A percentile compares a stretch with the other conserved stretches of the same genome.
Conservation (phyloP, 2,329 filamentous ascomycete genomes). For the Elsinoe arachidis region DNA sequence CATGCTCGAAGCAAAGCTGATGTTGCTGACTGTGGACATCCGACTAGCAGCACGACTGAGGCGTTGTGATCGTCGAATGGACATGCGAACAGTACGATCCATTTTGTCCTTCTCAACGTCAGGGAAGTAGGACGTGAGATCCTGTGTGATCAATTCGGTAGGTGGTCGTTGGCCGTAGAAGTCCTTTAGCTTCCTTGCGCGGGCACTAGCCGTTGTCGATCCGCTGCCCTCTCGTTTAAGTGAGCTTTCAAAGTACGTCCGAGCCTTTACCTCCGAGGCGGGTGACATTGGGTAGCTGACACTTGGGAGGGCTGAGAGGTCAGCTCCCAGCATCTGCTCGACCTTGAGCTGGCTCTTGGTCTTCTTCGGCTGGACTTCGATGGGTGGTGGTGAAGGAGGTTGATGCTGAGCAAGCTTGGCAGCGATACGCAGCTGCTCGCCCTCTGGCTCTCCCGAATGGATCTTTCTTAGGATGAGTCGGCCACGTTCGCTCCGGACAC, state of each 20-base stretch:
- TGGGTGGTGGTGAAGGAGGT: conserved; percentile 45
- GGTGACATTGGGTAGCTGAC: conserved; percentile 84
- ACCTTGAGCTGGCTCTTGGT: conserved; percentile 79
- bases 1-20: conserved; percentile 85
- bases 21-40: conserved; percentile 84
- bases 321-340: conserved; percentile 80
- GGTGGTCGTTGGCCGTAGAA: conserved; percentile 91
- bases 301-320: conserved; percentile 73
- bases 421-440: conserved; percentile 76
- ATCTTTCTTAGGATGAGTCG: conserved; percentile 86
- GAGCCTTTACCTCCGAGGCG: conserved; percentile 54
- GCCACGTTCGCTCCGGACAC: conserved; percentile 75
- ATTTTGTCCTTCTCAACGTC: conserved; percentile 91
- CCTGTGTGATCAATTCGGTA: conserved; percentile 93
- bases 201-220: conserved; percentile 22
- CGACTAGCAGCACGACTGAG: conserved; percentile 89
- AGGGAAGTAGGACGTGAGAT: conserved; percentile 94
- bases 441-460: conserved; percentile 81
- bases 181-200: conserved; percentile 54
- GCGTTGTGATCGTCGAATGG: conserved; percentile 79
- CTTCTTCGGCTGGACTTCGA: conserved; percentile 49
- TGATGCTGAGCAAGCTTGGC: conserved; percentile 87
- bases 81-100: conserved; percentile 88
- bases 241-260: conserved; percentile 39
- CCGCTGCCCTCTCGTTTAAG: conserved; percentile 24